These are phyloP conservation scores for Fagopyrum esculentum DNA, from an alignment of 148 eudicot species.

Conservation along the genomic window DNA sequence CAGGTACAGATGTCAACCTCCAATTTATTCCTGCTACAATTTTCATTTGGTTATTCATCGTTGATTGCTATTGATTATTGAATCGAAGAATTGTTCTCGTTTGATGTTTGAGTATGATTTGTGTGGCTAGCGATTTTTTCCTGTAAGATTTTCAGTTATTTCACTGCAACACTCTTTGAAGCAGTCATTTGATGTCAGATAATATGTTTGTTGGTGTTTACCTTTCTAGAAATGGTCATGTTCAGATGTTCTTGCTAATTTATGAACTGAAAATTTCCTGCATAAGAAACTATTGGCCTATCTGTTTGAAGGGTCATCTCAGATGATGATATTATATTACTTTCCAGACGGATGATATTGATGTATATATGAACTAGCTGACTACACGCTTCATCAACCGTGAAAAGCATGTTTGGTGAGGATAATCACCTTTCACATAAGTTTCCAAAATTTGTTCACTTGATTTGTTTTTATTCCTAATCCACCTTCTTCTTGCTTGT, in stretches of 20 bases:
- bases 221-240: not conserved
- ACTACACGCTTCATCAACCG: constrained; percentile 7
- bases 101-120: not conserved
- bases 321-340: constrained; percentile 1
- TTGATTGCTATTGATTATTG: not conserved
- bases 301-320: not conserved
- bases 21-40: not conserved
- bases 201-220: not conserved
- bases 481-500: not conserved
- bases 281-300: not conserved
- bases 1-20: constrained; percentile 29
- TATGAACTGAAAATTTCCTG: not conserved
- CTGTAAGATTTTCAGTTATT: not conserved
- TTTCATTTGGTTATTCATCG: not conserved
- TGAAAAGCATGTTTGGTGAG: not conserved
- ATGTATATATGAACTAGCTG: not conserved
- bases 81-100: not conserved
- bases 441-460: not conserved
- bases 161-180: not conserved
- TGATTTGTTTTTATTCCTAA: not conserved
- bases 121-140: not conserved
- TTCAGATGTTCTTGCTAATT: not conserved
- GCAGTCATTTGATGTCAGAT: not conserved
- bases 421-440: not conserved
- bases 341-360: not conserved